These are phyloP conservation scores for Mucor piriformis DNA, from an alignment of 371 early-diverging fungal genomes.

Conservation along the genomic window DNA sequence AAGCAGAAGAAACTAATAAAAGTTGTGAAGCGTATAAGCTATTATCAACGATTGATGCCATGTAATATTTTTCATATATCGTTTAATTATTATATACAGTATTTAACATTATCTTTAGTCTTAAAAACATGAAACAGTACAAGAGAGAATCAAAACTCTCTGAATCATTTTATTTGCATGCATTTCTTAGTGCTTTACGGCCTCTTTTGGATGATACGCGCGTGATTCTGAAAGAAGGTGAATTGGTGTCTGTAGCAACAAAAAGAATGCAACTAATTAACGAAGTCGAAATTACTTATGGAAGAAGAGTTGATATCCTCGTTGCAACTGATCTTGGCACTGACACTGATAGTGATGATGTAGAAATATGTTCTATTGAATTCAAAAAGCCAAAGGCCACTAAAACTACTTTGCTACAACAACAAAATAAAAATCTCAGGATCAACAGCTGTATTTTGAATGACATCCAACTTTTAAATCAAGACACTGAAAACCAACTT, in stretches of 20 bases:
- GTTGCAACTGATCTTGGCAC: slow-evolving; percentile 12
- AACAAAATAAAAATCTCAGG: slow-evolving; percentile 21
- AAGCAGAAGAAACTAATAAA: slow-evolving; percentile 17
- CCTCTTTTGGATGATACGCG: slow-evolving; percentile 21
- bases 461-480: slow-evolving; percentile 10
- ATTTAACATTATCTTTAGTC: slow-evolving; percentile 14
- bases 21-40: slow-evolving; percentile 15
- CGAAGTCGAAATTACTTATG: slow-evolving; percentile 15
- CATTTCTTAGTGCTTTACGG: slow-evolving; percentile 15
- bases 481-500: neutral
- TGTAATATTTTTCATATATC: slow-evolving; percentile 18
- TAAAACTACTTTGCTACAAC: slow-evolving; percentile 3
- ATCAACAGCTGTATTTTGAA: slow-evolving; percentile 18
- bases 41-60: slow-evolving; percentile 16
- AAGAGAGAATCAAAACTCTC: slow-evolving; percentile 16
- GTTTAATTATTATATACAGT: slow-evolving; percentile 8
- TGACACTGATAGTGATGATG: slow-evolving; percentile 8
- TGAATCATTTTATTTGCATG: slow-evolving; percentile 13
- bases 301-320: slow-evolving; percentile 22
- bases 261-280: slow-evolving; percentile 20
- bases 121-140: slow-evolving; percentile 17
- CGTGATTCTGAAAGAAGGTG: slow-evolving; percentile 18
- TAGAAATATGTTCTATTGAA: slow-evolving; percentile 24
- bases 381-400: slow-evolving; percentile 21
- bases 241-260: slow-evolving; percentile 15